Percentiles rank a stretch among this genome's conserved stretches.
These are phyloP conservation scores for Yamadazyma kanchanaburiensis DNA, from an alignment of 1,139 yeast genomes.

Conservation along the genomic window DNA sequence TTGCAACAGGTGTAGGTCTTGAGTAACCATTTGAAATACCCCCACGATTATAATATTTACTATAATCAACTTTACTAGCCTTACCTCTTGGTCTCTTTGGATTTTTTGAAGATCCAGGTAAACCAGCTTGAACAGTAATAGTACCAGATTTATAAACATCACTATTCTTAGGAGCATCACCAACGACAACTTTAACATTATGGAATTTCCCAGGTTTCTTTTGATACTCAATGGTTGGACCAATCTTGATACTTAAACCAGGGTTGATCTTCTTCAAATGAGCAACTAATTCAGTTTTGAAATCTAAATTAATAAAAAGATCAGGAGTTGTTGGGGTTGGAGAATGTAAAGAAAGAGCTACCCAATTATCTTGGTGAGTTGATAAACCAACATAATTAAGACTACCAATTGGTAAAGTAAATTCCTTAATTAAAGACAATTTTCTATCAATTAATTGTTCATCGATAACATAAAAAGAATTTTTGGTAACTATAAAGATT, in stretches of 20 bases:
- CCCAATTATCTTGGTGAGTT: slow-evolving; percentile 87
- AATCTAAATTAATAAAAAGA: slow-evolving; percentile 70
- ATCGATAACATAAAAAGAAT: slow-evolving; percentile 63
- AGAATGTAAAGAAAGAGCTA: slow-evolving; percentile 61
- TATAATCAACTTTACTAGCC: slow-evolving; percentile 39
- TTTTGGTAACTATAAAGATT: slow-evolving; percentile 64
- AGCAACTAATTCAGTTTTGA: slow-evolving; percentile 87
- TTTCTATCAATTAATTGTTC: slow-evolving; percentile 73
- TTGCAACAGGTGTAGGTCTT: slow-evolving; percentile 2
- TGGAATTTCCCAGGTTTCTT: slow-evolving; percentile 89
- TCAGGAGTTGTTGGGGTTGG: slow-evolving; percentile 66
- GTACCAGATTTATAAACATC: slow-evolving; percentile 88
- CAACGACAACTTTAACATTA: slow-evolving; percentile 60
- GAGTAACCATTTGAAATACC: slow-evolving; percentile 8
- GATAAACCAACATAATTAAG: slow-evolving; percentile 71
- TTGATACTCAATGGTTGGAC: slow-evolving; percentile 72
- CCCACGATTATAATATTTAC: slow-evolving; percentile 43
- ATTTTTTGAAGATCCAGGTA: slow-evolving; percentile 67
- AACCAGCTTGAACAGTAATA: slow-evolving; percentile 77
- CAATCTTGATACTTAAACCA: slow-evolving; percentile 61
- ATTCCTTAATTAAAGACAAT: slow-evolving; percentile 64
- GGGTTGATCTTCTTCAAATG: slow-evolving; percentile 66
- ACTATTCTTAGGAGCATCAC: slow-evolving; percentile 53
- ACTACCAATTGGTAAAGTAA: slow-evolving; percentile 54
- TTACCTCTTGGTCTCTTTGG: slow-evolving; percentile 65